Evolutionary conservation across 768 basidiomycete species (phyloP).

Genomic region (Artomyces pyxidatus): DNA sequence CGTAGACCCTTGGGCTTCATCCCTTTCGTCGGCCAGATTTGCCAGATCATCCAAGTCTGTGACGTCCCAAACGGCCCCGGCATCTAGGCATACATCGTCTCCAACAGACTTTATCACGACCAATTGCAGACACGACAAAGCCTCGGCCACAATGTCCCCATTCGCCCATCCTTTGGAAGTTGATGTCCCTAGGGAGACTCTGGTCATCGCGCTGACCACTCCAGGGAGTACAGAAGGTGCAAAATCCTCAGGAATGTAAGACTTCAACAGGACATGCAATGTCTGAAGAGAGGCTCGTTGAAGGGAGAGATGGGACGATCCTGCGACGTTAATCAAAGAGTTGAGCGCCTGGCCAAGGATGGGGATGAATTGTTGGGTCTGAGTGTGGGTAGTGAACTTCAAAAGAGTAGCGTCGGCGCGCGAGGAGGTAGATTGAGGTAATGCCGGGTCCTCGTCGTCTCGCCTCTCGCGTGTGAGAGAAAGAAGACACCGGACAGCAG

Average conservation of each 20-base stretch:
- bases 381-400: constrained; percentile 32
- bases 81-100: constrained; percentile 56
- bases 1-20: background rate
- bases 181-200: constrained; percentile 50
- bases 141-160: constrained; percentile 54
- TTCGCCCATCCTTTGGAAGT: constrained; percentile 60
- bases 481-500: constrained; percentile 60
- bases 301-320: constrained; percentile 50
- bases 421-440: constrained; percentile 2
- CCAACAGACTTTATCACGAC: constrained; percentile 52
- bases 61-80: constrained; percentile 49
- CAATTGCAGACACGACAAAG: constrained; percentile 48
- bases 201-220: constrained; percentile 68
- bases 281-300: constrained; percentile 57
- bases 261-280: constrained; percentile 41
- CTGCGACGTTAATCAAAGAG: constrained; percentile 52
- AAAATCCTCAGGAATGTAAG: constrained; percentile 44
- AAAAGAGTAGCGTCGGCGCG: constrained; percentile 26
- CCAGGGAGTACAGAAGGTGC: constrained; percentile 75
- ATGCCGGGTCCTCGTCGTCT: constrained; percentile 31
- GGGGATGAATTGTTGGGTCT: constrained; percentile 50
- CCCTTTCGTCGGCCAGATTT: constrained; percentile 19
- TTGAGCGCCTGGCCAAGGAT: constrained; percentile 80
- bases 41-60: constrained; percentile 58
- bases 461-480: constrained; percentile 51